phyloP scores from a whole-genome alignment of 768 basidiomycete species.

The Tephrocybe rancida region DNA sequence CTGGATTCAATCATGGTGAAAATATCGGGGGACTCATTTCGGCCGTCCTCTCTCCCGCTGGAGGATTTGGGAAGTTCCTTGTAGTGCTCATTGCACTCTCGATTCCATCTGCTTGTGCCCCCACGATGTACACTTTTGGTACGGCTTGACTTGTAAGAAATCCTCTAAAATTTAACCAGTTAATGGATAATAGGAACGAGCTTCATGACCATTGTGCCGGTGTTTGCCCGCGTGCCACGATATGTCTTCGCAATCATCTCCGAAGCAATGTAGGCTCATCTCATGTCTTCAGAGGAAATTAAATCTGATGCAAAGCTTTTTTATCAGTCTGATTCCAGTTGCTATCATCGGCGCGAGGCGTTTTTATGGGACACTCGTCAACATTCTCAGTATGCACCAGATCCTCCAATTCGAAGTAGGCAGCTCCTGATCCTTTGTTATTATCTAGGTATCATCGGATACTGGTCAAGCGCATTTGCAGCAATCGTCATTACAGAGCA shows the following conservation, averaged over 20 bases:
- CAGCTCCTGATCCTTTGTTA: not conserved
- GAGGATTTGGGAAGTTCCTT: conserved; percentile 71
- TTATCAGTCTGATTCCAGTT: conserved; percentile 61
- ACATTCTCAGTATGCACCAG: conserved; percentile 62
- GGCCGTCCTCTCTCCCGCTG: conserved; percentile 61
- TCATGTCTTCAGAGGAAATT: not conserved
- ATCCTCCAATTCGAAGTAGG: not conserved
- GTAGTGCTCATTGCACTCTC: conserved; percentile 75
- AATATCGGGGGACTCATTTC: conserved; percentile 65
- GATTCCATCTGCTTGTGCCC: conserved; percentile 73
- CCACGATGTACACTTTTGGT: conserved; percentile 79
- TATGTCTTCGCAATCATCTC: conserved; percentile 66
- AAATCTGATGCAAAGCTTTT: too few species aligned
- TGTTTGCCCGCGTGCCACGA: conserved; percentile 59
- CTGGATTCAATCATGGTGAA: conserved; percentile 53
- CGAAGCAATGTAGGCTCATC: conserved; percentile 60
- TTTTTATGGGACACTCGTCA: conserved; percentile 65
- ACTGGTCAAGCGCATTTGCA: conserved; percentile 60
- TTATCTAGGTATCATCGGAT: conserved; percentile 46
- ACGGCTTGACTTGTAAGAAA: conserved; percentile 1
- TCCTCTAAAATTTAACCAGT: not conserved
- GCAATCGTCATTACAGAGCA: conserved; percentile 70
- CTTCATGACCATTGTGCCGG: conserved; percentile 65
- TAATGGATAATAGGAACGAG: conserved; percentile 42
- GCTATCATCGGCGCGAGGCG: conserved; percentile 68